Evolutionary conservation across 441 rosid species (phyloP), one percentile per base, ranked within the genome.

Genomic region (Pelargonium myrrhifolium): DNA sequence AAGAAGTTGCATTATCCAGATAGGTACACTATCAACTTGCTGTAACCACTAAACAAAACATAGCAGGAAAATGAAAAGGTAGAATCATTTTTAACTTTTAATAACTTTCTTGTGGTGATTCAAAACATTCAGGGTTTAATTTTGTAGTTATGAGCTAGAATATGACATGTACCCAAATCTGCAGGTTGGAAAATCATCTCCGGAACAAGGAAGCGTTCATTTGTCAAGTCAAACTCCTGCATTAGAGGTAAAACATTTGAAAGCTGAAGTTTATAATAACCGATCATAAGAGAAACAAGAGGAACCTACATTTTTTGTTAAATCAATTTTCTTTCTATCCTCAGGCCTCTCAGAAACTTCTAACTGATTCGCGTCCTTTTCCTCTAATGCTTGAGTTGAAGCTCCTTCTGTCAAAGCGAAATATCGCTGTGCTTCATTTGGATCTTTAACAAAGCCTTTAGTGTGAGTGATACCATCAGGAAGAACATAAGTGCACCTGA

Each of bases 161-260:
- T 22, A 62, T 51, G 45, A 65, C 63, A 76, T 81, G 62, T 71
- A 93, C 98, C 97, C 80, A 91, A 81, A 86, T 93, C 97, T n/a
- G 90, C 86, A 67, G 97, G 98, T 40, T 88, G 93, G 80, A 93
- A 93, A 68, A 93, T 79, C 84, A 90, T 89, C 83, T 93, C 97
- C 2, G 96, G 97, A 56, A 90, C 97, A 76, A 93, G 90, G 73
- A 93, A 93, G 11, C 95, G 86, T 69, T 90, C 98, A 73, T 89
- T 93, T n/a, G 93, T 86, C 81, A 93, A 82, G 70, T 93, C 96
- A 65, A 93, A 87, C 84, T 93, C 98, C 98, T 93, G 88, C 74
- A 75, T 9, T 68, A 66, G 67, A n/a, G 63, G 56, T 24, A 62
- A 59, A 65, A 31, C 59, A 60, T 47, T 14, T 45, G 18, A 65